Evolutionary conservation across 371 early-diverging fungal species (phyloP), one percentile per base, ranked within the genome.

Genomic region (Globomyces sp.): DNA sequence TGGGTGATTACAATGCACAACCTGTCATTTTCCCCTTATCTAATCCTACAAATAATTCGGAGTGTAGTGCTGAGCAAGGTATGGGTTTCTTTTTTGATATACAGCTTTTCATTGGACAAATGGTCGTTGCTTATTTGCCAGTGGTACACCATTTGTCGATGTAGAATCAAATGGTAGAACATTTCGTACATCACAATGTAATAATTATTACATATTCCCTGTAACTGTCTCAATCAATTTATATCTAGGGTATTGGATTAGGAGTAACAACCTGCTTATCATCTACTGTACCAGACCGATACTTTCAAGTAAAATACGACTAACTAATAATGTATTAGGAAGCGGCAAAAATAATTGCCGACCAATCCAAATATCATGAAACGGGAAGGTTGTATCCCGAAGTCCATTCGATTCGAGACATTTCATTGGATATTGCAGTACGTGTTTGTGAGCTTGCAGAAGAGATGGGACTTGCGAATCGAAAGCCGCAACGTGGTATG

Each of bases 11-110:
- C 55, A 78, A 82, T 24, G 82, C 85, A 50, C 78, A 79, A 40
- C 88, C 88, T 5, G 75, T 83, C 5, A 76, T 87, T 3, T 86
- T 87, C 73, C 87, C 88, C 13, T 75, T 87, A 34, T 82, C 82
- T 46, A 87, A 87, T 57, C 88, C 88, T 46, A 85, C 83, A 50
- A 83, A 76, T 10, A 84, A 80, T 64, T 84, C 86, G 5, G 88
- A 87, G 69, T 87, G 88, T 66, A 83, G 86, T 8, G n/a, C 60
- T 4, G 10, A 49, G 4, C 39, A 60, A 36, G 60, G 60, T 60
- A 47, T 4, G 58, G 2, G 6, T 44, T 2, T 11, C 8, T 44
- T 49, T 9, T 24, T 24, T 24, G 24, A 24, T 24, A 46, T 24
- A 5, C 4, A 60, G 60, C 45, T 4, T 60, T 68, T n/a, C 34